Evolutionary conservation across 2,329 filamentous ascomycete genomes (phyloP).

Genomic region (Claviceps digitariae): DNA sequence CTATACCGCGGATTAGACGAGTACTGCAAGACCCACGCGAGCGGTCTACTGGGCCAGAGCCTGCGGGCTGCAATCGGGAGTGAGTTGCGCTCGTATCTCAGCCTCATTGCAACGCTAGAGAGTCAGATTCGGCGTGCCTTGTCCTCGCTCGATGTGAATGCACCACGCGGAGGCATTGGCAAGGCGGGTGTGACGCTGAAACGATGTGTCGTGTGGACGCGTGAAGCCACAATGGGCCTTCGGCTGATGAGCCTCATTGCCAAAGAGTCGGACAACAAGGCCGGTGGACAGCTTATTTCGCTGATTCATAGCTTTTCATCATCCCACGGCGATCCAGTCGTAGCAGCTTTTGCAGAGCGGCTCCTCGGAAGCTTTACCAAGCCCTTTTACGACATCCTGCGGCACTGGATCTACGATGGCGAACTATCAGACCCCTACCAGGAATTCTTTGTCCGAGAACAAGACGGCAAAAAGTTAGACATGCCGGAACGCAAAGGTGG

Average conservation of each 20-base stretch:
- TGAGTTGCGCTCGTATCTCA: conserved; percentile 80
- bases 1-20: conserved; percentile 68
- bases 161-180: conserved; percentile 57
- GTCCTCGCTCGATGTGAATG: conserved; percentile 54
- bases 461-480: conserved; percentile 39
- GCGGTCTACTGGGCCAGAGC: conserved; percentile 83
- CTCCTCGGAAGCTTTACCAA: conserved; percentile 75
- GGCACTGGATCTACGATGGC: conserved; percentile 96
- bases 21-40: conserved; percentile 70
- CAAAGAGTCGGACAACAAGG: conserved; percentile 70
- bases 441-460: conserved; percentile 91
- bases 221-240: conserved; percentile 91
- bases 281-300: conserved; percentile 83
- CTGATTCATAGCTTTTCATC: conserved; percentile 88
- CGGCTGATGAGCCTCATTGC: conserved; percentile 89
- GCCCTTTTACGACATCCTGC: conserved; percentile 92
- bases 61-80: conserved; percentile 72
- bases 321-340: conserved; percentile 89
- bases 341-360: conserved; percentile 83
- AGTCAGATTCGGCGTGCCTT: conserved; percentile 79
- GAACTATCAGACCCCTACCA: conserved; percentile 92
- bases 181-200: conserved; percentile 89
- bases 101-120: conserved; percentile 82
- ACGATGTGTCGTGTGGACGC: conserved; percentile 91
- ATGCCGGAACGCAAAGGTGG: conserved; percentile 41